Base-by-base conservation (phyloP, 768 basidiomycete genomes). In the Mycena sanguinolenta region DNA sequence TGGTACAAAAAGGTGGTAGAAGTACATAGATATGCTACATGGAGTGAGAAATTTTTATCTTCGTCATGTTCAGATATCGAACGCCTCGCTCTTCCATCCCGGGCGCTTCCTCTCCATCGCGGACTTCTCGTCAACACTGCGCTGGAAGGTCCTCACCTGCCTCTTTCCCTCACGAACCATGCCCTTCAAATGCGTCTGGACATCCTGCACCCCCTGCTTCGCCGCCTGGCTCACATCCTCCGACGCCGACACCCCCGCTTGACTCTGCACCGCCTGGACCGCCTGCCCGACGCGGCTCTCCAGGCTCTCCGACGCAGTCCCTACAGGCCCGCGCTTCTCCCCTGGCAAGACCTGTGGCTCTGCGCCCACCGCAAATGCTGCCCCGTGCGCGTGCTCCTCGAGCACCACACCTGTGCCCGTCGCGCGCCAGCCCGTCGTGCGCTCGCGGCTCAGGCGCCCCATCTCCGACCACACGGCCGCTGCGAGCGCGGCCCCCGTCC, bases 291-390 rank as follows among this genome's bases (percentile, higher is more conserved):
- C 66, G 5, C 79, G 82, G 61, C 88, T 81, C 50, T 69, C 76
- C 2, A 88, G 54, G 14, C 77, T 77, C 72, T 83, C 86, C 3
- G 89, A 84, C 6, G 83, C 84, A 2, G 82, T 89, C 3, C 89
- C 92, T 39, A 89, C 74, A 0, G 92, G 92, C 0, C 92, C 92
- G 4, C 82, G 84, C 83, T 94, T 92, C 70, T 90, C 86, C 0
- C 91, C 90, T 30, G 86, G 79, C 32, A 94, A 78, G 36, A 94
- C 88, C 82, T 94, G 92, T 39, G 92, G 92, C 78, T 92, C 91
- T 8, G 87, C 90, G 2, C 92, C 92, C 81, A 93, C 80, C 0
- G 92, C 92, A 57, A 94, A 86, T 58, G 77, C 72, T 50, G 81
- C 75, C 14, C 75, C 78, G 14, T 73, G 74, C 50, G 76, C 75